These are phyloP conservation scores for Globisporangium nodosum DNA, from an alignment of 352 stramenopile species.

Conservation along the genomic window DNA sequence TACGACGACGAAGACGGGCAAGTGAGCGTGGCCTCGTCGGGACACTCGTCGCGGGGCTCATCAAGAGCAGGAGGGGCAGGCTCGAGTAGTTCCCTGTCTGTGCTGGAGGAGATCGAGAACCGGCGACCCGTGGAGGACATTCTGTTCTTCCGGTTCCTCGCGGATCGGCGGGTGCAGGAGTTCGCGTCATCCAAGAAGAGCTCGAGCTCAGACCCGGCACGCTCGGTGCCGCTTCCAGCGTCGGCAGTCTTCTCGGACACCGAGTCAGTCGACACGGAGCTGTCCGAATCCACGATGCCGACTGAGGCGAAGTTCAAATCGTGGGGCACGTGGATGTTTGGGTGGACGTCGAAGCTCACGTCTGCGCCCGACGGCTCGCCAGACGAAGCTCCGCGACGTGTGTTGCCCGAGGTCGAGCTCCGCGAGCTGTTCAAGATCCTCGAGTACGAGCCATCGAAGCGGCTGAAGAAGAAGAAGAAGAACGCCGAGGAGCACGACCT, in stretches of 20 bases:
- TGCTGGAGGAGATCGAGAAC: slow-evolving; percentile 69
- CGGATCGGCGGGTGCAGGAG: slow-evolving; percentile 40
- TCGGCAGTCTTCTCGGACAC: slow-evolving; percentile 54
- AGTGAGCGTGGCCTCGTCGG: slow-evolving; percentile 5
- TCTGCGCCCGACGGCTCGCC: slow-evolving; percentile 21
- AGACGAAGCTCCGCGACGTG: slow-evolving; percentile 27
- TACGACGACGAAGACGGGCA: slow-evolving; percentile 9
- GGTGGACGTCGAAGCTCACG: slow-evolving; percentile 71
- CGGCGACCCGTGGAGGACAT: slow-evolving; percentile 76
- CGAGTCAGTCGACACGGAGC: slow-evolving; percentile 77
- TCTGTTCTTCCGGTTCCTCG: slow-evolving; percentile 81
- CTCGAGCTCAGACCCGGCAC: slow-evolving; percentile 12
- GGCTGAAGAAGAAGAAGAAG: slow-evolving; percentile 44
- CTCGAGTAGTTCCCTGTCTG: slow-evolving; percentile 7
- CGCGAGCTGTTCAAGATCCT: slow-evolving; percentile 86
- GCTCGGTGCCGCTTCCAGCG: slow-evolving; percentile 40
- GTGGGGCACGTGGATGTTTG: slow-evolving; percentile 85
- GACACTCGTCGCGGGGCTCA: slow-evolving; percentile 1
- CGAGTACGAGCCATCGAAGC: slow-evolving; percentile 71
- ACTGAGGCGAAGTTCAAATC: slow-evolving; percentile 70
- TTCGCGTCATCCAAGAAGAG: slow-evolving; percentile 13
- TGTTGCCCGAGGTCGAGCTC: slow-evolving; percentile 76
- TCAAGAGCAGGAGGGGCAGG: slow-evolving; percentile 2
- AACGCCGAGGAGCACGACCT: slow-evolving; percentile 13
- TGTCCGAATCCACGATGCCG: slow-evolving; percentile 61